phyloP scores from a whole-genome alignment of 352 stramenopile genomes.

The Phytophthora ramorum region DNA sequence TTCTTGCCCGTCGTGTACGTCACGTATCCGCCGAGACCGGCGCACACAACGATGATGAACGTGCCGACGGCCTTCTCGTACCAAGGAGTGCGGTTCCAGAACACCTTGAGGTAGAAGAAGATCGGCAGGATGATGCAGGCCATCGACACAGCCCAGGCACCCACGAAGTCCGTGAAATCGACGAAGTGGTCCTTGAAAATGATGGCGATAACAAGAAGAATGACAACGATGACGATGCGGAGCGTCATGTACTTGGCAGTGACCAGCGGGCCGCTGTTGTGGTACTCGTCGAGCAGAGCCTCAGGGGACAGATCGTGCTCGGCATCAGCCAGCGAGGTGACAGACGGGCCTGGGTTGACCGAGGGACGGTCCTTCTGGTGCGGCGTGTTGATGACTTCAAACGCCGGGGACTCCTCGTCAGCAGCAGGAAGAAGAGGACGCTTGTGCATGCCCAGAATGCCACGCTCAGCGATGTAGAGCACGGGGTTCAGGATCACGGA shows the following conservation, averaged over 20 bases:
- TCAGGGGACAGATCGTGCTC: conserved; percentile 44
- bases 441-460: conserved; percentile 68
- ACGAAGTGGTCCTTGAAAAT: conserved; percentile 73
- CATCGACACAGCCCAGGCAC: conserved; percentile 62
- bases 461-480: conserved; percentile 64
- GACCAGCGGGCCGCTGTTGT: conserved; percentile 43
- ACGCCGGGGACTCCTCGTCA: conserved; percentile 44
- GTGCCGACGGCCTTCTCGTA: conserved; percentile 51
- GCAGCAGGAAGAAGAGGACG: conserved; percentile 25
- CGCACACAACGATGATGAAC: conserved; percentile 48
- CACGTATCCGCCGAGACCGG: conserved; percentile 46
- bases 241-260: conserved; percentile 55
- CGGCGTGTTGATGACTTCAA: conserved; percentile 34
- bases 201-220: conserved; percentile 57
- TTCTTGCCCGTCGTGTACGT: conserved; percentile 55
- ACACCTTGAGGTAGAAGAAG: conserved; percentile 77
- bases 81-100: conserved; percentile 53
- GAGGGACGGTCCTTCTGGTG: conserved; percentile 27
- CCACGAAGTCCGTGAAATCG: conserved; percentile 76
- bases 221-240: conserved; percentile 46
- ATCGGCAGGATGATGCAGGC: conserved; percentile 76
- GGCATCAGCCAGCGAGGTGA: conserved; percentile 40
- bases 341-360: conserved; percentile 23
- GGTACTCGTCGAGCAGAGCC: conserved; percentile 46
- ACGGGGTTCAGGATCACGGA: conserved; percentile 66